These are phyloP conservation scores for Populus tomentosa DNA, from an alignment of 441 rosid genomes.

Conservation along the genomic window DNA sequence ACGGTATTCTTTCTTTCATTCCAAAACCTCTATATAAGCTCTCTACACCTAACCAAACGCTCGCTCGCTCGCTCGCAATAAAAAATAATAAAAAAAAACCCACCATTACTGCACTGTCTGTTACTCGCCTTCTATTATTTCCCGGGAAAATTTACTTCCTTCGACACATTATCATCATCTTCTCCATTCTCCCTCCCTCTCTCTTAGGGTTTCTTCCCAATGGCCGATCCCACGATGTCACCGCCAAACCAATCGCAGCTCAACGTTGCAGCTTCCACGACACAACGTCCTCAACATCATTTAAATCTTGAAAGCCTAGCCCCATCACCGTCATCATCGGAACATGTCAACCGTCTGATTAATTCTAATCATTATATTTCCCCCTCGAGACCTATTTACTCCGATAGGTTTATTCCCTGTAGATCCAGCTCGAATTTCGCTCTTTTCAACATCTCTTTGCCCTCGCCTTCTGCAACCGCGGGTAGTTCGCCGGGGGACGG, in stretches of 20 bases:
- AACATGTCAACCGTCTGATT: constrained; percentile 62
- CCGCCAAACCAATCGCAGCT: constrained; percentile 5
- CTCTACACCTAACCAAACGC: neutral
- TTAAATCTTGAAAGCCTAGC: constrained; percentile 26
- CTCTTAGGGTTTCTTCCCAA: constrained; percentile 21
- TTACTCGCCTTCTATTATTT: neutral
- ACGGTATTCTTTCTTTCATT: neutral
- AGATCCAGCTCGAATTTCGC: constrained; percentile 91
- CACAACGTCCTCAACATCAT: constrained; percentile 27
- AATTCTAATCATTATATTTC: constrained; percentile 57
- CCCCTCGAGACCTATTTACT: constrained; percentile 79
- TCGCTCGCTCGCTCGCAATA: neutral
- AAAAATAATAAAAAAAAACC: too few relatives aligned
- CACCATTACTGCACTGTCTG: neutral
- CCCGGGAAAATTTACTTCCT: neutral
- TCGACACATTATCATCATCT: neutral
- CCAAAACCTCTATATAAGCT: neutral
- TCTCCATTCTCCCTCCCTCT: neutral
- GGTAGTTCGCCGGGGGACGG: constrained; percentile 21
- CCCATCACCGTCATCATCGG: constrained; percentile 8
- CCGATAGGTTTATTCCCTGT: constrained; percentile 89
- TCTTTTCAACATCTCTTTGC: constrained; percentile 57
- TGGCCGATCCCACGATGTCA: constrained; percentile 44
- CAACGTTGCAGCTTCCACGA: constrained; percentile 17
- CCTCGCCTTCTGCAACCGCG: constrained; percentile 22